Evolutionary conservation across 306 rosid genomes (phyloP).

Genomic region (Trifolium pratense): DNA sequence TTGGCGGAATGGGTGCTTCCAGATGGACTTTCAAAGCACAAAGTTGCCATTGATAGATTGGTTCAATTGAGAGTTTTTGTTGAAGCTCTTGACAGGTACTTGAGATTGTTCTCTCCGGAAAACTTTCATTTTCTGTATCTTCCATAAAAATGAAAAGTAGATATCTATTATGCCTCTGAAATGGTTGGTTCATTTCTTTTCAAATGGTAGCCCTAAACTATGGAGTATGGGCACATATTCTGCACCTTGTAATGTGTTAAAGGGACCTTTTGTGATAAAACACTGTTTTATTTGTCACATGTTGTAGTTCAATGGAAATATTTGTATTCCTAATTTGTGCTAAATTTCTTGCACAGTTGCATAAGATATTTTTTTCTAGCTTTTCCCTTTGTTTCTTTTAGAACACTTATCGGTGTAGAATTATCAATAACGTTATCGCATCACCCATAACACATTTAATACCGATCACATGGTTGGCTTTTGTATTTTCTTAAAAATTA

Average conservation of each 20-base stretch:
- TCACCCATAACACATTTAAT: neutral
- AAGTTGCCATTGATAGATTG: constrained; percentile 86
- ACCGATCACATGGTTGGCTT: neutral
- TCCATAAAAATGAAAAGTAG: constrained; percentile 13
- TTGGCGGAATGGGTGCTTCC: constrained; percentile 94
- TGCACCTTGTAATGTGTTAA: constrained; percentile 29
- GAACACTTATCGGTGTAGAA: constrained; percentile 7
- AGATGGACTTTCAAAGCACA: constrained; percentile 84
- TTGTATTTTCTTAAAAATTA: neutral
- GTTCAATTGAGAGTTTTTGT: constrained; percentile 76
- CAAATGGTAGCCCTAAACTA: constrained; percentile 12
- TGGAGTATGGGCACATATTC: constrained; percentile 21
- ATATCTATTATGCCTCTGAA: constrained; percentile 19
- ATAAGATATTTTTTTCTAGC: neutral
- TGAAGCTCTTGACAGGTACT: constrained; percentile 77
- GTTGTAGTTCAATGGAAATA: constrained; percentile 12
- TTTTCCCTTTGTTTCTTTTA: constrained; percentile 5
- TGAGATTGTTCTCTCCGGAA: neutral
- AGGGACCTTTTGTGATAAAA: neutral
- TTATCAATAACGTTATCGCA: neutral
- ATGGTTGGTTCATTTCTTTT: constrained; percentile 25
- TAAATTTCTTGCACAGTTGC: constrained; percentile 23
- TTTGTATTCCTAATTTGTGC: neutral
- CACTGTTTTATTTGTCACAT: constrained; percentile 13
- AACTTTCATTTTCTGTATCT: neutral